These are phyloP conservation scores for Obba rivulosa DNA, from an alignment of 768 basidiomycete genomes.

Conservation along the genomic window DNA sequence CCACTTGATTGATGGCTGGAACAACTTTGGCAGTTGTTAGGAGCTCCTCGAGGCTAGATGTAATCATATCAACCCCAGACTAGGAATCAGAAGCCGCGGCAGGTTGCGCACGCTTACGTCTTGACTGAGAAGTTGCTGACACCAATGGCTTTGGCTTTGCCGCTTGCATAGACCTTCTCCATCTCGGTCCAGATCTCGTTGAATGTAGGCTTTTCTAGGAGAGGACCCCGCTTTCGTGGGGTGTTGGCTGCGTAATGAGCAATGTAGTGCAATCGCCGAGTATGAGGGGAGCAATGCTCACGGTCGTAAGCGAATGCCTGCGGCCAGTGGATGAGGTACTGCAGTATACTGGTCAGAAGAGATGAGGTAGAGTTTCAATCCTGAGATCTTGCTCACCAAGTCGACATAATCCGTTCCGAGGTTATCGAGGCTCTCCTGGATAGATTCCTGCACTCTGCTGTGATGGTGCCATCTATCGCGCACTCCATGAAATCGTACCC, in stretches of 20 bases:
- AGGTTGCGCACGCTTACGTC: conserved; percentile 31
- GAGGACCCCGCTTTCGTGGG: conserved; percentile 28
- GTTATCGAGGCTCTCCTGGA: conserved; percentile 23
- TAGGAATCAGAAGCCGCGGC: background rate
- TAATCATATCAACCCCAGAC: background rate
- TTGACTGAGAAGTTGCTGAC: conserved; percentile 59
- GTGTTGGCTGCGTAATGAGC: conserved; percentile 14
- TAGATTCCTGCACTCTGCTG: conserved; percentile 19
- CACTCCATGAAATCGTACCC: background rate
- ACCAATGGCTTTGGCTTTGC: conserved; percentile 46
- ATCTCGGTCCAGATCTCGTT: conserved; percentile 46
- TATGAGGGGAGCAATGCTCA: conserved; percentile 3
- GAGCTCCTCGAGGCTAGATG: conserved; percentile 21
- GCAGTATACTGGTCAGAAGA: background rate
- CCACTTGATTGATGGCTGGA: conserved; percentile 33
- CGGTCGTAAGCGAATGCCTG: conserved; percentile 30
- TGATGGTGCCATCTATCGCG: conserved; percentile 35
- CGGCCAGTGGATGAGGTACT: conserved; percentile 53
- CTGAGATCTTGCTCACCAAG: conserved; percentile 17
- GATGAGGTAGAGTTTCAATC: no score
- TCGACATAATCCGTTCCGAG: conserved; percentile 28
- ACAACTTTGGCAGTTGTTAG: conserved; percentile 25
- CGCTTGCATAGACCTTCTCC: conserved; percentile 42
- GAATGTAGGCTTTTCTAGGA: conserved; percentile 22
- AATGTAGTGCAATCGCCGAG: background rate